A percentile compares a stretch with the other conserved stretches of the same genome.
Evolutionary conservation across 2,329 filamentous ascomycete genomes (phyloP).

Genomic region (Colletotrichum higginsianum): DNA sequence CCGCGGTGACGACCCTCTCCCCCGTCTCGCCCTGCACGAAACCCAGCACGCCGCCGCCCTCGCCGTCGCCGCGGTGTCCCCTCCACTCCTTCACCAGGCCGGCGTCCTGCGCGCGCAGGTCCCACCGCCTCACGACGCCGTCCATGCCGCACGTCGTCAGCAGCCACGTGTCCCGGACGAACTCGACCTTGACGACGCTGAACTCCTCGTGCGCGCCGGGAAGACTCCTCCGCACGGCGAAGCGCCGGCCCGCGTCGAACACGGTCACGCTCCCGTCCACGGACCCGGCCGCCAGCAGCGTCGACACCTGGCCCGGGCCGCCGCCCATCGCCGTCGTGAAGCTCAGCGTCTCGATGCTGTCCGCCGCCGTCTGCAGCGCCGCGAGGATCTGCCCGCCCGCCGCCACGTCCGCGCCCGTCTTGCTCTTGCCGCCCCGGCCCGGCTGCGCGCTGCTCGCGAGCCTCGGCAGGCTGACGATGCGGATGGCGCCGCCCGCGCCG

Average conservation of each 20-base stretch:
- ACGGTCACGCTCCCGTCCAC: slow-evolving; percentile 86
- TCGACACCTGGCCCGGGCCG: slow-evolving; percentile 55
- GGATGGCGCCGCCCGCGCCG: slow-evolving; percentile 88
- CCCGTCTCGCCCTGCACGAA: slow-evolving; percentile 89
- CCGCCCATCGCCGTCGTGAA: slow-evolving; percentile 62
- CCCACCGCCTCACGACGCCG: slow-evolving; percentile 91
- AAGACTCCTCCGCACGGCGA: slow-evolving; percentile 88
- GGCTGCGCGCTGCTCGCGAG: slow-evolving; percentile 52
- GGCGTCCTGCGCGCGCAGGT: slow-evolving; percentile 74
- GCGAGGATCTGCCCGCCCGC: slow-evolving; percentile 79
- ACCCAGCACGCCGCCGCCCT: slow-evolving; percentile 89
- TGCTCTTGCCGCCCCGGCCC: slow-evolving; percentile 46
- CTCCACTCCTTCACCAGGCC: slow-evolving; percentile 90
- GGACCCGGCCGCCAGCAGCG: slow-evolving; percentile 75
- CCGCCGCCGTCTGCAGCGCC: slow-evolving; percentile 82
- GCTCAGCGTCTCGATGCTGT: slow-evolving; percentile 82
- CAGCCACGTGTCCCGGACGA: slow-evolving; percentile 78
- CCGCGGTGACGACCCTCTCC: slow-evolving; percentile 86
- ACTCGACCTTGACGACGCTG: slow-evolving; percentile 93
- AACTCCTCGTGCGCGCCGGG: slow-evolving; percentile 88
- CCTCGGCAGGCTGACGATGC: slow-evolving; percentile 86
- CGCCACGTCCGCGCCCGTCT: slow-evolving; percentile 56
- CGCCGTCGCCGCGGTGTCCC: slow-evolving; percentile 87
- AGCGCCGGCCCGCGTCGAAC: slow-evolving; percentile 88
- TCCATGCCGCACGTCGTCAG: slow-evolving; percentile 94